These are phyloP conservation scores for Licmophora abbreviata DNA, from an alignment of 108 stramenopile species.

Conservation along the genomic window DNA sequence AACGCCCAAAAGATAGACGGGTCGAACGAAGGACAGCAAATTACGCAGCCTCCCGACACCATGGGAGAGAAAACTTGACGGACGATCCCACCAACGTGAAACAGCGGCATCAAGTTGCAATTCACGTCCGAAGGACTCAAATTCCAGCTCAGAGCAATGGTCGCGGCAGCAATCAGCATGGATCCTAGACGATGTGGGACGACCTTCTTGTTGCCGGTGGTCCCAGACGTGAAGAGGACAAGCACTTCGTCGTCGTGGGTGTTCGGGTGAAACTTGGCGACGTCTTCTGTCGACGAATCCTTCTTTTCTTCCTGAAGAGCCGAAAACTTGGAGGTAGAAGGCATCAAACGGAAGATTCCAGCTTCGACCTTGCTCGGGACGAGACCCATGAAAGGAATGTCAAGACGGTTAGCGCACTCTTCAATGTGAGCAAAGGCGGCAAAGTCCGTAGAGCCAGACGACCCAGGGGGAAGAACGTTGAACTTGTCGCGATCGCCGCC, in stretches of 20 bases:
- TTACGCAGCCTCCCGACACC: slow-evolving; percentile 12
- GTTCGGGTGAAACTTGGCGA: slow-evolving; percentile 13
- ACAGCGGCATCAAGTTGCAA: slow-evolving; percentile 30
- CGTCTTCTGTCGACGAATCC: not conserved
- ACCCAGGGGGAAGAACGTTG: not conserved
- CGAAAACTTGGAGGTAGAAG: not conserved
- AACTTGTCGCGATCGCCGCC: not conserved
- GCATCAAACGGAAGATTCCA: slow-evolving; percentile 22
- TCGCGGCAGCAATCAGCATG: slow-evolving; percentile 6
- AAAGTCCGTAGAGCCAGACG: not conserved
- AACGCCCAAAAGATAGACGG: slow-evolving; percentile 35
- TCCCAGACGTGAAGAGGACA: slow-evolving; percentile 25
- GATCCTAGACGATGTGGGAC: slow-evolving; percentile 14
- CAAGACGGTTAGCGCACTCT: slow-evolving; percentile 20
- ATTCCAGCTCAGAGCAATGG: slow-evolving; percentile 13
- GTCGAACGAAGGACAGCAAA: slow-evolving; percentile 5
- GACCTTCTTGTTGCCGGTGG: slow-evolving; percentile 21
- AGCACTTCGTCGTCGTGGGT: slow-evolving; percentile 36
- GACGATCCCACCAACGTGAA: slow-evolving; percentile 26
- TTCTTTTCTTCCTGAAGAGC: slow-evolving; percentile 1
- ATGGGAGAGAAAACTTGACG: slow-evolving; percentile 17
- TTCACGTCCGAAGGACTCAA: slow-evolving; percentile 9
- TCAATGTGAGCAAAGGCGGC: slow-evolving; percentile 11
- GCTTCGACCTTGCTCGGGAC: slow-evolving; percentile 14
- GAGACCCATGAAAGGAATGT: slow-evolving; percentile 29